Evolutionary conservation across 2,329 filamentous ascomycete genomes (phyloP).

Genomic region (Trichoderma breve): DNA sequence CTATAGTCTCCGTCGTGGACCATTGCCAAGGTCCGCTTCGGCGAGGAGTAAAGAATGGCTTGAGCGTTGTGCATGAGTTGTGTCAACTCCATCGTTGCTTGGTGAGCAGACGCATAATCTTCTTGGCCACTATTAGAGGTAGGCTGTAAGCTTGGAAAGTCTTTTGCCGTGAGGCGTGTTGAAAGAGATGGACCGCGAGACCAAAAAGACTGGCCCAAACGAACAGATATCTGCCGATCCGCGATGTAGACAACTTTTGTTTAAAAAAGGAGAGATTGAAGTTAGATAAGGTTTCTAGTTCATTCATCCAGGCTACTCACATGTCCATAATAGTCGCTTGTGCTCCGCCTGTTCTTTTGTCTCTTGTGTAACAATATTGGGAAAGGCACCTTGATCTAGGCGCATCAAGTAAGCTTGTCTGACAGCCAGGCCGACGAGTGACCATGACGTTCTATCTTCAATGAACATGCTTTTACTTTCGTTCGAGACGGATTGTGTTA

Average conservation of each 20-base stretch:
- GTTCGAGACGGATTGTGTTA: not conserved
- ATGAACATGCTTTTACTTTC: constrained; percentile 1
- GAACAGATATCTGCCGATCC: constrained; percentile 14
- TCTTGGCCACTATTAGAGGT: not conserved
- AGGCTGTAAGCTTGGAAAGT: constrained; percentile 1
- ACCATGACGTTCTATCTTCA: constrained; percentile 5
- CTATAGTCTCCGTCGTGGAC: constrained; percentile 5
- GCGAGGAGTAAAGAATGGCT: constrained; percentile 2
- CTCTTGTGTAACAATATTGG: not conserved
- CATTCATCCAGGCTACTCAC: not conserved
- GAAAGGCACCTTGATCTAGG: not conserved
- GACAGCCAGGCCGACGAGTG: not conserved
- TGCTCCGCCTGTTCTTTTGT: not conserved
- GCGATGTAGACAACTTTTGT: not conserved
- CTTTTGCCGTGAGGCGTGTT: not conserved
- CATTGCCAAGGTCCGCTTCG: not conserved
- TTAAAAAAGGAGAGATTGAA: not conserved
- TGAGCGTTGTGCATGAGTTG: constrained; percentile 10
- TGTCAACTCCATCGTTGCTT: constrained; percentile 2
- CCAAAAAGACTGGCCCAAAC: constrained; percentile 9
- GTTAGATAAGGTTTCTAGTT: not conserved
- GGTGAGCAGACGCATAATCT: constrained; percentile 1
- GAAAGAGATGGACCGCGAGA: constrained; percentile 2
- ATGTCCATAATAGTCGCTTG: not conserved
- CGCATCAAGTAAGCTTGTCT: constrained; percentile 5